These are phyloP conservation scores for Naematelia encephala DNA, from an alignment of 768 basidiomycete genomes.

Conservation along the genomic window DNA sequence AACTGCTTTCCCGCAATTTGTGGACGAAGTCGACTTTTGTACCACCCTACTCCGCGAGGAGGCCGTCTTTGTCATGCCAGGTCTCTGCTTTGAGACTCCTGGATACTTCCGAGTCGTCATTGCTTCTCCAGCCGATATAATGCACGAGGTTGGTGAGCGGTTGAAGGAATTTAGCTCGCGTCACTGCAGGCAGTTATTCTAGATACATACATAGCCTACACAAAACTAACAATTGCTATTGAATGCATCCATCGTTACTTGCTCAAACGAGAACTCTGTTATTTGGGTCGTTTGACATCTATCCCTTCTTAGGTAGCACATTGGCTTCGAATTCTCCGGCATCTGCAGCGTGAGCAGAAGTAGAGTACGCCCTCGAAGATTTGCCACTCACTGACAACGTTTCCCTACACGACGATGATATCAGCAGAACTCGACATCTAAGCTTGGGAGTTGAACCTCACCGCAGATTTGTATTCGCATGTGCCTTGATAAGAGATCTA, in stretches of 20 bases:
- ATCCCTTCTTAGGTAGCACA: constrained; percentile 6
- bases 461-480: constrained; percentile 21
- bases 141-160: constrained; percentile 41
- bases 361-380: background rate
- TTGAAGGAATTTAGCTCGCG: constrained; percentile 36
- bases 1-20: constrained; percentile 25
- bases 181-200: background rate
- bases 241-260: too few relatives aligned
- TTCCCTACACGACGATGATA: constrained; percentile 10
- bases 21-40: constrained; percentile 46
- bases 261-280: background rate
- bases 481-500: constrained; percentile 16
- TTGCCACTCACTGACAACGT: constrained; percentile 15
- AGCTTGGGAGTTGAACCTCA: constrained; percentile 1
- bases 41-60: constrained; percentile 43
- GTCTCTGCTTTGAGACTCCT: constrained; percentile 39
- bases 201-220: background rate
- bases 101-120: constrained; percentile 46
- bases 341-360: background rate
- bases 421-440: background rate
- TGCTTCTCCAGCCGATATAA: constrained; percentile 36
- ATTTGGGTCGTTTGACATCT: too few relatives aligned
- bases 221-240: too few relatives aligned
- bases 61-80: constrained; percentile 46
- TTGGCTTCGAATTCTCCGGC: constrained; percentile 8